Evolutionary conservation across 768 basidiomycete genomes (phyloP), one percentile per base, ranked within the genome.

Genomic region (Podaxis mareebaensis): DNA sequence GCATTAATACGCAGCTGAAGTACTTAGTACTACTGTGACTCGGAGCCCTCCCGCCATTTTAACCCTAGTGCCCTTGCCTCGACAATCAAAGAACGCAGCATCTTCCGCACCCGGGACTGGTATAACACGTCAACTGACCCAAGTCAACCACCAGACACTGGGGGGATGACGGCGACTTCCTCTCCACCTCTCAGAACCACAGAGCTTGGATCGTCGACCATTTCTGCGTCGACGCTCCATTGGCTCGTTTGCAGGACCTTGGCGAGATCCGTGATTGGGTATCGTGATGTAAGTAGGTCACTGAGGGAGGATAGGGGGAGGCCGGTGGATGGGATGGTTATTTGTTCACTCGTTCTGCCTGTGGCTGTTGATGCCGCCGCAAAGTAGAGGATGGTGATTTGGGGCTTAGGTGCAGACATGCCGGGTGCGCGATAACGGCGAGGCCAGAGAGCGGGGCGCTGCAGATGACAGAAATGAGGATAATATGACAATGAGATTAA

Each of bases 181-280:
- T 93, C 91, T 22, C 90, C 91, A 11, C 90, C 89, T 51, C 73
- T 79, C 52, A 94, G 72, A 12, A 76, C 62, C 20, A 84, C 75
- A 0, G 65, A 64, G n/a, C 77, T 75, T 2, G 81, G 81, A 64
- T 87, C 79, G 12, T 88, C 85, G 1, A 92, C 81, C 90, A 93
- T 93, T 75, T 91, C 90, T 58, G 82, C 88, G 68, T 93, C 78
- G 12, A 93, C 90, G 68, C 91, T 91, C 91, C 92, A 93, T 71
- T 83, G 83, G 67, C 87, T 88, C 36, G 78, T 75, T 53, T 80
- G 72, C 33, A 94, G 77, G 22, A 92, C 79, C 61, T 80, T 77
- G 48, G 71, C 79, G 36, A 93, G 74, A 52, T 71, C 70, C 4
- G 79, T 79, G 8, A 78, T 74, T 2, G 86, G 82, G 73, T 91